Base-by-base conservation (phyloP, 345 rosid species). In the Aquilaria yunnanensis region DNA sequence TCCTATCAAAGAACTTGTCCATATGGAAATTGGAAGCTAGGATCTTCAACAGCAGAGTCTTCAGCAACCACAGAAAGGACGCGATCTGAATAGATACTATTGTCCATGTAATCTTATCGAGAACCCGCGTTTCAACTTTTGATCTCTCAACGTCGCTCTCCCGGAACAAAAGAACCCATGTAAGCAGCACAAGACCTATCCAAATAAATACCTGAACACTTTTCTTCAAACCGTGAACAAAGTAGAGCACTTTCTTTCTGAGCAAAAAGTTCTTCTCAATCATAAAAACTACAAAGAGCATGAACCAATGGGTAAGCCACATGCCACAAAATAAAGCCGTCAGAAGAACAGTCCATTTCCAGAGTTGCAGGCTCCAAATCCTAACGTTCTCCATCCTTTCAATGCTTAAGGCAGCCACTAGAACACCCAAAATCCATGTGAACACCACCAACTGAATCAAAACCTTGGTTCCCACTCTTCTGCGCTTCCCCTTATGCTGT, bases 211-310 rank as follows among this genome's bases (percentile, higher is more conserved):
- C 93, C 74, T 85, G 93, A 62, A 83, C 87, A 45, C 83, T 89
- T 77, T 85, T 78, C 81, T 87, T 92, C 75, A 92, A 77, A n/a
- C 98, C 98, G 62, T 89, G 87, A 54, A 92, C 98, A 66, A 92
- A 92, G 61, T 92, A 92, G 57, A 92, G 83, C 6, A 89, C 96
- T 59, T 87, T 92, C 72, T 82, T 92, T 63, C 67, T 67, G 1
- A 92, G 76, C 46, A 92, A 77, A 62, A 83, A 92, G 77, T 85
- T 89, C 54, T 56, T 77, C 75, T 89, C 98, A 13, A 89, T 92
- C 71, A 92, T 41, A 75, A 87, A 92, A 48, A 92, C 93, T 41
- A 76, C 67, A 0, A 92, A 56, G 67, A 72, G 87, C 91, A 89
- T 83, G 65, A 92, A 56, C 96, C 93, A 80, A n/a, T 75, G 79